phyloP scores from a whole-genome alignment of 805 yeast genomes.

The Teunomyces funiuensis region DNA sequence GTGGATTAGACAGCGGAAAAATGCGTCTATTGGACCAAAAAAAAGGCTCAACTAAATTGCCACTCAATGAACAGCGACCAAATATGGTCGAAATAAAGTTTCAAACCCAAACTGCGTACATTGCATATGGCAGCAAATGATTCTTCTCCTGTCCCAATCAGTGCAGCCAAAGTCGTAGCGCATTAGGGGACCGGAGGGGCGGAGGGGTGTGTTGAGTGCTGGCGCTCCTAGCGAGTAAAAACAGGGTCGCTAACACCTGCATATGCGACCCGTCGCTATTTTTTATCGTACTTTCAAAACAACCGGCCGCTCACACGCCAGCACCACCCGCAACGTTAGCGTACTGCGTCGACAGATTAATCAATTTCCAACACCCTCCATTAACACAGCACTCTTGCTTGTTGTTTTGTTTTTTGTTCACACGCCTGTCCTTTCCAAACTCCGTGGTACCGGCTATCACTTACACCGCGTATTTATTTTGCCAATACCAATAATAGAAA shows the following conservation, averaged over 20 bases:
- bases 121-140: too few species aligned
- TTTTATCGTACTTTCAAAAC: slow-evolving; percentile 5
- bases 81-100: too few species aligned
- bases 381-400: neutral
- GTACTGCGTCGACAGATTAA: slow-evolving; percentile 2
- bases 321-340: neutral
- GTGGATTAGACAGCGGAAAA: too few species aligned
- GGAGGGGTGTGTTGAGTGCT: too few species aligned
- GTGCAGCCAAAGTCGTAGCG: too few species aligned
- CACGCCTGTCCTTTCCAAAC: neutral
- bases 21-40: too few species aligned
- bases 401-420: neutral
- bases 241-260: neutral
- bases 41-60: too few species aligned
- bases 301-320: slow-evolving; percentile 3
- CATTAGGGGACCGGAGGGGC: too few species aligned
- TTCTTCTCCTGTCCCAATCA: too few species aligned
- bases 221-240: neutral
- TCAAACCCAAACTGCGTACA: too few species aligned
- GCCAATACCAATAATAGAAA: neutral
- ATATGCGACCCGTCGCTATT: neutral
- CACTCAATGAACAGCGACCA: too few species aligned
- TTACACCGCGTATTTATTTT: neutral
- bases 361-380: neutral
- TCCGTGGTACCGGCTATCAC: slow-evolving; percentile 6